Percentiles rank a stretch among this genome's conserved stretches.
Conservation (phyloP, 805 yeast species). For the Sugiyamaella floridensis region DNA sequence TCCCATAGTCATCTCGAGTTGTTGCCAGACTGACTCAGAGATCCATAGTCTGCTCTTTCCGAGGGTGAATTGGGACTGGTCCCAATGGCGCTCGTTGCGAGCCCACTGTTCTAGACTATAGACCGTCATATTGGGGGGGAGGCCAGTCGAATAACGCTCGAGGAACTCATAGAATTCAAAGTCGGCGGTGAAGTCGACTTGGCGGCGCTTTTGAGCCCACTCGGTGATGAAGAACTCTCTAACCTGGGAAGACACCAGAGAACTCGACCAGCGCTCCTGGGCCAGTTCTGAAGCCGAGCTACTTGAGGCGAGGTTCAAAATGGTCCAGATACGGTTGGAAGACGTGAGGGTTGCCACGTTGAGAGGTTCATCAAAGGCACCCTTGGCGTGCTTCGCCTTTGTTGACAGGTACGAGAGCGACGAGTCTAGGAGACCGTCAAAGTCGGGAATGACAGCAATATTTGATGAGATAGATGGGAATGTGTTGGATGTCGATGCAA, state of each 20-base stretch:
- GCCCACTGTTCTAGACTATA: conserved; percentile 33
- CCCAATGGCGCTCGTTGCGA: conserved; percentile 27
- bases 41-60: conserved; percentile 34
- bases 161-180: conserved; percentile 34
- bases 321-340: conserved; percentile 32
- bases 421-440: conserved; percentile 19
- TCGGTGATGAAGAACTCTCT: conserved; percentile 33
- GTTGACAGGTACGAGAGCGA: conserved; percentile 24
- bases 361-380: conserved; percentile 14
- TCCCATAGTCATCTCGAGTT: conserved; percentile 25
- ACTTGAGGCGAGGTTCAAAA: conserved; percentile 27
- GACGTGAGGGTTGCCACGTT: conserved; percentile 22
- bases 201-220: conserved; percentile 32
- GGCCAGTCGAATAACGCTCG: conserved; percentile 27
- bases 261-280: conserved; percentile 29
- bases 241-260: conserved; percentile 32
- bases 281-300: conserved; percentile 22
- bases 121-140: conserved; percentile 26
- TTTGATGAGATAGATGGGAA: neutral
- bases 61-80: conserved; percentile 29
- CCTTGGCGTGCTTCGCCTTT: neutral
- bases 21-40: conserved; percentile 33
- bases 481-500: neutral
- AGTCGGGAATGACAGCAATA: conserved; percentile 19
- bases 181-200: conserved; percentile 35